Evolutionary conservation across 2,329 filamentous ascomycete species (phyloP), one percentile per base, ranked within the genome.

Genomic region (Sporothrix schenckii): DNA sequence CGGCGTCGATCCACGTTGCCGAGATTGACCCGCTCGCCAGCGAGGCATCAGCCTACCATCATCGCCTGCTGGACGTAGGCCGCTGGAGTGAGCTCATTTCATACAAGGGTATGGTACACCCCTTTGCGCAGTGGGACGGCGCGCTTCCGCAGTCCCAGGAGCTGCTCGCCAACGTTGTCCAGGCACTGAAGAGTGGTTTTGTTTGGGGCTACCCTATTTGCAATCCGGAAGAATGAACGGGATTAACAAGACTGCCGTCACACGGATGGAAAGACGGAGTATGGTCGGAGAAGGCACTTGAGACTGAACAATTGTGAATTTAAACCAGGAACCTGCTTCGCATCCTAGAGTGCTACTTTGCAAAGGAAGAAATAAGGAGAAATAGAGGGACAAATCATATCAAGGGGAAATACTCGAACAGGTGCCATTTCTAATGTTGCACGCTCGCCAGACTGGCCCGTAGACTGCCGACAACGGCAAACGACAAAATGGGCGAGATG

Each of bases 401-500:
- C 7, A 34, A 34, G 7, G 4, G 5, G 34, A 34, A 7, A 34
- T 34, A 34, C 11, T 14, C 41, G 4, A 44, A 44, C 11, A 44
- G 11, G 41, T 44, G 14, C 11, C 6, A 9, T 7, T 16, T n/a
- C 24, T 61, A 3, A 63, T 16, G 4, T 76, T 74, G 24, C 1
- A 69, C 34, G 24, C 75, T 75, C 3, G 75, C 75, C 66, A 79
- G 74, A 69, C 76, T 78, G 10, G 78, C 78, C 24, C 72, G 76
- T 44, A 81, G 70, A 44, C 77, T 77, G 5, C 75, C 79, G 5
- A 81, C 80, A 5, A 81, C 79, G 0, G 78, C 77, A 52, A 81
- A 76, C 1, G 78, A 78, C 30, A 81, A 71, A 2, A 81, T 68
- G 2, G 80, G 80, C 4, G 78, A 80, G n/a, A 81, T 76, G 3